These are phyloP conservation scores for Echinosophora koreensis DNA, from an alignment of 306 rosid genomes.

Conservation along the genomic window DNA sequence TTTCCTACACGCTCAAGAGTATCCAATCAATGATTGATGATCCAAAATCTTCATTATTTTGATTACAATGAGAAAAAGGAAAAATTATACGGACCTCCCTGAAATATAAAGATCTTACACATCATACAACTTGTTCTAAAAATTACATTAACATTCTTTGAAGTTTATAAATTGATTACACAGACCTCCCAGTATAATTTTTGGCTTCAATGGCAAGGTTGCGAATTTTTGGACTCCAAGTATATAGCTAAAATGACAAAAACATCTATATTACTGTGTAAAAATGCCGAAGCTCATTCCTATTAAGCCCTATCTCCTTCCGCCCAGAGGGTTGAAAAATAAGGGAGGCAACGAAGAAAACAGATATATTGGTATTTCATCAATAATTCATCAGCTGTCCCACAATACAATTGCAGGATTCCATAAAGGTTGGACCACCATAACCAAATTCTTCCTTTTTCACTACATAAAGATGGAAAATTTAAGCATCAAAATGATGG, in stretches of 20 bases:
- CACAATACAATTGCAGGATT: conserved; percentile 73
- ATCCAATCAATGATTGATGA: not conserved
- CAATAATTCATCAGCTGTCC: conserved; percentile 76
- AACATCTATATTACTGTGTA: too few species aligned
- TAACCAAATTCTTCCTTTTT: conserved; percentile 41
- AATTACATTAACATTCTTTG: too few species aligned
- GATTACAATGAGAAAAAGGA: not conserved
- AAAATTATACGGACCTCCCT: too few species aligned
- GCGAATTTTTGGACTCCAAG: too few species aligned
- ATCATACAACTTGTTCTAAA: too few species aligned
- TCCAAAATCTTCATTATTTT: too few species aligned
- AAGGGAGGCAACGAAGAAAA: conserved; percentile 75
- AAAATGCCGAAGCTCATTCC: too few species aligned
- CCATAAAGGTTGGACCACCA: conserved; percentile 60
- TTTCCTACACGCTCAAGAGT: not conserved
- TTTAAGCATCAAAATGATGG: conserved; percentile 21
- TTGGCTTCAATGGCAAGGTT: too few species aligned
- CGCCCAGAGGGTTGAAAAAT: conserved; percentile 86
- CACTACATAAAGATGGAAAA: conserved; percentile 50
- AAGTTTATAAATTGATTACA: too few species aligned
- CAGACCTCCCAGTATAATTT: too few species aligned
- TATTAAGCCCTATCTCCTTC: not conserved
- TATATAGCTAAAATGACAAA: too few species aligned
- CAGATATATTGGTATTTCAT: conserved; percentile 81
- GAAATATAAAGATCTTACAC: too few species aligned